Conservation (phyloP, 2,329 filamentous ascomycete genomes). For the Aspergillus spinulosporus region DNA sequence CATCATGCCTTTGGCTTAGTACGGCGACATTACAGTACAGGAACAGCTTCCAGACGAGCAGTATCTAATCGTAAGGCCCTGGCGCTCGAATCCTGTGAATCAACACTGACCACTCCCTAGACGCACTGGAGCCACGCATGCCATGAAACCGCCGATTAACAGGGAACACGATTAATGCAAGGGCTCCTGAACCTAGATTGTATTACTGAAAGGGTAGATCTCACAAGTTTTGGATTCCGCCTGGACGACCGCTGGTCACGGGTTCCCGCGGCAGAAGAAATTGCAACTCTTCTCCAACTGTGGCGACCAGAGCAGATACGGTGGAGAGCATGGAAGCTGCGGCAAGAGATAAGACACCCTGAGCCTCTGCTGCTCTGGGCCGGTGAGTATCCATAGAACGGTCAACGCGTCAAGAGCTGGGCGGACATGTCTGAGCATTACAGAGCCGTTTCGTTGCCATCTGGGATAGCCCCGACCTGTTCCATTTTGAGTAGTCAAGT, state of each 20-base stretch:
- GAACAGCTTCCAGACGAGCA: not conserved
- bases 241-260: not conserved
- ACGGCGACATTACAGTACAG: no score
- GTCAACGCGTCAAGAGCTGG: no score
- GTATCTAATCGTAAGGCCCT: constrained; percentile 10
- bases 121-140: constrained; percentile 8
- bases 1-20: no score
- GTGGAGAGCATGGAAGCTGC: constrained; percentile 8
- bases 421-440: not conserved
- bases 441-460: no score
- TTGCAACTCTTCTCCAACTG: constrained; percentile 7
- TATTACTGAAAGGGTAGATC: not conserved
- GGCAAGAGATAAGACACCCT: no score
- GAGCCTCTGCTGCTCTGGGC: not conserved
- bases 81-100: not conserved
- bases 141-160: not conserved
- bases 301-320: constrained; percentile 11
- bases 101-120: not conserved
- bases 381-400: not conserved
- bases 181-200: constrained; percentile 6
- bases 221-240: constrained; percentile 7
- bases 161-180: constrained; percentile 6
- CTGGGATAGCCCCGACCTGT: no score
- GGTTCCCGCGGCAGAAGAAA: constrained; percentile 4
- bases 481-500: no score